phyloP scores from a whole-genome alignment of 371 early-diverging fungal genomes.

The Apophysomyces ossiformis region DNA sequence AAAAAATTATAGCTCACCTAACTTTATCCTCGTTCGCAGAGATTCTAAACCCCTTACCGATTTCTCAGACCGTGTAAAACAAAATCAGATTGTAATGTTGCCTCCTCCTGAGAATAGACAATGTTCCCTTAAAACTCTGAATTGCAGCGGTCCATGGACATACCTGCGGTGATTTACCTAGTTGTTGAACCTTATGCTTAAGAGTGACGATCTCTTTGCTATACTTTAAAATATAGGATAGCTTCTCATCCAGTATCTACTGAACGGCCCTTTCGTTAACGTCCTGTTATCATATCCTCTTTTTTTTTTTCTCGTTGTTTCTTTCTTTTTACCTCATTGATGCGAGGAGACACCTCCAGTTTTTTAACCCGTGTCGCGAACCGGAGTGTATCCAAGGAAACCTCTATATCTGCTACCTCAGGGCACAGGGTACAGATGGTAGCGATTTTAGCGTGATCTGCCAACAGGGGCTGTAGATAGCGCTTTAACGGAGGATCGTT shows the following conservation, averaged over 20 bases:
- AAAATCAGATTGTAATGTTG: neutral
- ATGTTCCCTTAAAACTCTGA: neutral
- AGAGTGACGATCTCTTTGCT: neutral
- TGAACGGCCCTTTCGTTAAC: neutral
- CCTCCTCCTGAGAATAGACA: neutral
- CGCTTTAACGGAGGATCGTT: slow-evolving; percentile 89
- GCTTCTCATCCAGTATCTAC: slow-evolving; percentile 22
- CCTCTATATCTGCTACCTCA: slow-evolving; percentile 64
- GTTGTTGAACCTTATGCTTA: neutral
- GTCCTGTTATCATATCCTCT: neutral
- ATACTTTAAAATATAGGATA: slow-evolving; percentile 3
- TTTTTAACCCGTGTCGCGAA: slow-evolving; percentile 85
- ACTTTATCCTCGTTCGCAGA: neutral
- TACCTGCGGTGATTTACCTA: neutral
- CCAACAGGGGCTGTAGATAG: slow-evolving; percentile 82
- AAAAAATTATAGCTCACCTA: neutral
- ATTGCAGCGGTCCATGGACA: neutral
- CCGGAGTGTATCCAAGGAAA: slow-evolving; percentile 83
- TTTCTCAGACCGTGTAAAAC: neutral
- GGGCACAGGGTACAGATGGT: slow-evolving; percentile 86
- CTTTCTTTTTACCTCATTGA: slow-evolving; percentile 18
- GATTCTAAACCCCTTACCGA: neutral
- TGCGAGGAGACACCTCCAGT: slow-evolving; percentile 40
- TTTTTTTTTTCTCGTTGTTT: neutral
- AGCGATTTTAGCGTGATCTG: slow-evolving; percentile 77